Base-by-base conservation (phyloP, 176 grass and related monocot genomes). In the Cymbopogon citratus region DNA sequence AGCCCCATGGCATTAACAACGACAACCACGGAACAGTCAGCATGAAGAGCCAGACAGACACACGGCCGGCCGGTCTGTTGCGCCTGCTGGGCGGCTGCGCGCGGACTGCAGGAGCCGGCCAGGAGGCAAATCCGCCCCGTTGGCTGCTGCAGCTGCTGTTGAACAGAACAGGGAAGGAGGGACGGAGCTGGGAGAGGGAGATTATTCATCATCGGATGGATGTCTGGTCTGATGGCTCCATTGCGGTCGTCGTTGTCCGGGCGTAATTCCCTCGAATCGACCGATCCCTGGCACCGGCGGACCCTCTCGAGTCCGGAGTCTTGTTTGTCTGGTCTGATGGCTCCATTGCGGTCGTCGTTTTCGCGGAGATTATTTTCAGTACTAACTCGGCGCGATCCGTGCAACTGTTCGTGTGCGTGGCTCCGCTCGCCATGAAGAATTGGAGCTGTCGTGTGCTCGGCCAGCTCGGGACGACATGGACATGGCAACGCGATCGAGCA, bases 281-380 rank as follows among this genome's bases (percentile, higher is more conserved):
- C 57, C 39, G 9, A 24, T 3, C 45, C 45, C 44, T 4, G 4
- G 44, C 44, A 46, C n/a, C n/a, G n/a, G 0, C 44, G 44, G 44
- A 15, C 44, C 13, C 44, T 33, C 31, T 3, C 2, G 31, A 33
- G 31, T 46, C 44, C 44, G 3, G 41, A 12, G 41, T 45, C 6
- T 0, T 18, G 51, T 3, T 15, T n/a, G 56, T 13, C n/a, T n/a
- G 41, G 4, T 44, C 44, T 45, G 45, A 48, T 48, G 60, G 26
- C 69, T 25, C 69, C n/a, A n/a, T n/a, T n/a, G n/a, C n/a, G n/a
- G n/a, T n/a, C n/a, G 18, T 73, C 69, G 21, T 74, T 82, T 49
- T 64, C 40, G 9, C 69, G 4, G 36, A 72, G 79, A 81, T 71
- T 39, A n/a, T n/a, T n/a, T n/a, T 57, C 11, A 16, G 13, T 18